phyloP scores from a whole-genome alignment of 176 grass and related monocot genomes.

The Rhipidocladum racemiflorum region DNA sequence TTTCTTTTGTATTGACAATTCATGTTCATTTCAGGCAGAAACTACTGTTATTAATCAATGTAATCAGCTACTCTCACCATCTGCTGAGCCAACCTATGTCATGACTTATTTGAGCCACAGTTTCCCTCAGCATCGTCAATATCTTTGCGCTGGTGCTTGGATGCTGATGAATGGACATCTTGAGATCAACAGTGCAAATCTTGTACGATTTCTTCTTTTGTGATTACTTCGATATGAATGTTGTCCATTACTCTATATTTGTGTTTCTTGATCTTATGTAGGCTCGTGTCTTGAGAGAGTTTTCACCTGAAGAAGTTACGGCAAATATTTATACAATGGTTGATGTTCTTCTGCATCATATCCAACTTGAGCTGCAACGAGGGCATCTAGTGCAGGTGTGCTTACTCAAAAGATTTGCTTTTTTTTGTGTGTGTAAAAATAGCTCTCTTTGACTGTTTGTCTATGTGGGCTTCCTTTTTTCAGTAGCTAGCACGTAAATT shows the following conservation, averaged over 20 bases:
- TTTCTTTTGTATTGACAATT: constrained; percentile 24
- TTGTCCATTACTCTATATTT: not conserved
- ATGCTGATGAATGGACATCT: constrained; percentile 88
- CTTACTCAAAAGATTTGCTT: constrained; percentile 12
- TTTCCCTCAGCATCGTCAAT: constrained; percentile 82
- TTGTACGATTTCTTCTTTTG: constrained; percentile 50
- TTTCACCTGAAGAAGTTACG: constrained; percentile 95
- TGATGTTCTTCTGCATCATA: constrained; percentile 97
- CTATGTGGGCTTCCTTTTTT: constrained; percentile 26
- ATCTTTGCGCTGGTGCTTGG: constrained; percentile 96
- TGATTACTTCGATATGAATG: constrained; percentile 3
- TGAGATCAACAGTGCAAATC: constrained; percentile 88
- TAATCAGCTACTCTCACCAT: constrained; percentile 81
- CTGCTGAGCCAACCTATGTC: constrained; percentile 79
- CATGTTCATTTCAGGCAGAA: constrained; percentile 57
- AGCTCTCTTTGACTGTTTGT: not conserved
- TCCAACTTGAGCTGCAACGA: constrained; percentile 79
- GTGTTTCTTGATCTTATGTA: constrained; percentile 48
- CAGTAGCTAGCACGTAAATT: constrained; percentile 5
- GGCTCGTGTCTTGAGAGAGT: constrained; percentile 88
- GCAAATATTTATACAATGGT: constrained; percentile 99
- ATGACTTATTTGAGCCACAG: constrained; percentile 84
- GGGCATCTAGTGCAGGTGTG: constrained; percentile 74
- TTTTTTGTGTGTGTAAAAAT: not conserved
- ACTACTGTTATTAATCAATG: constrained; percentile 91